Evolutionary conservation across 129 eudicot genomes (phyloP).

Genomic region (Chrysanthemum makinoi): DNA sequence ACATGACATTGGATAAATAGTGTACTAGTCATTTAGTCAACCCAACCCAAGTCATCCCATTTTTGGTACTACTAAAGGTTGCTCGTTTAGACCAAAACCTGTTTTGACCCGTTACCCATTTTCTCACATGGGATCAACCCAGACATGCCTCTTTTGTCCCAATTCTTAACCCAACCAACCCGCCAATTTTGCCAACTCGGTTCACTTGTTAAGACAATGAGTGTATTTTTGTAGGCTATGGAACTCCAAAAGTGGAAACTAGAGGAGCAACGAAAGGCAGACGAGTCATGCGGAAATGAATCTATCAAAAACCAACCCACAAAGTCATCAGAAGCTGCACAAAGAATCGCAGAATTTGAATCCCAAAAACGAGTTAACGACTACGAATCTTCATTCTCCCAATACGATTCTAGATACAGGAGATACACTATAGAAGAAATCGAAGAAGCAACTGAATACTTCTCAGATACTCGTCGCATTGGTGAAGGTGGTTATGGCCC

Average conservation of each 20-base stretch:
- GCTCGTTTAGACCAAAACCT: neutral
- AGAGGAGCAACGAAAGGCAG: conserved; percentile 58
- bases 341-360: conserved; percentile 34
- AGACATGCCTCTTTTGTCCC: too few relatives aligned
- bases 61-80: neutral
- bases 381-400: conserved; percentile 30
- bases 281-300: conserved; percentile 51
- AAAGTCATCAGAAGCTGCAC: conserved; percentile 62
- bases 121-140: too few relatives aligned
- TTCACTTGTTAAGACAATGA: neutral
- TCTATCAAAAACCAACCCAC: conserved; percentile 53
- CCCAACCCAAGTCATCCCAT: neutral
- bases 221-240: conserved; percentile 43
- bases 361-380: conserved; percentile 51
- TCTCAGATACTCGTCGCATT: neutral
- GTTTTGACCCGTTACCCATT: neutral
- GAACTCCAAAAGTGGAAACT: conserved; percentile 77
- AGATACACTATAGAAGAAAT: conserved; percentile 49
- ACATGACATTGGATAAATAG: neutral
- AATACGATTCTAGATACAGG: conserved; percentile 53
- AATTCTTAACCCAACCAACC: neutral
- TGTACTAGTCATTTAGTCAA: neutral
- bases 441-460: neutral
- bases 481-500: neutral
- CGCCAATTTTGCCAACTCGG: neutral